Conservation (phyloP, 176 grass and related monocot genomes). For the barley (Hordeum vulgare) region DNA sequence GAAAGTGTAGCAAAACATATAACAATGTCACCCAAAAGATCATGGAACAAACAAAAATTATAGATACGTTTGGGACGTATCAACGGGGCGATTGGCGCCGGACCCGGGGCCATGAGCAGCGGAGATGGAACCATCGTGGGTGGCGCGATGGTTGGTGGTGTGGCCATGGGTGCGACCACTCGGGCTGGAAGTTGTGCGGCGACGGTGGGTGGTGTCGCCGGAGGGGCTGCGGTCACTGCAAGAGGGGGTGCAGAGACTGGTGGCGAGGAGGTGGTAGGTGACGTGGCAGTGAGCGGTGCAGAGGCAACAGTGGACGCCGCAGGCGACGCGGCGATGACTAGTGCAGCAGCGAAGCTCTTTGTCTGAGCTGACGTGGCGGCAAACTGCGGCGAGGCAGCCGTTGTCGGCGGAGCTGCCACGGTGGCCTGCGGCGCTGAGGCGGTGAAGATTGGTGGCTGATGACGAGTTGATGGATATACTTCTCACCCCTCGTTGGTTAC, state of each 20-base stretch:
- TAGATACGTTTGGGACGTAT: too few species aligned
- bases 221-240: not conserved
- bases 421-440: not conserved
- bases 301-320: not conserved
- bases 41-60: too few species aligned
- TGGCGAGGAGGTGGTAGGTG: conserved; percentile 1
- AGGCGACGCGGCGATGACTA: not conserved
- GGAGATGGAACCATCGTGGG: conserved; percentile 24
- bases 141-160: conserved; percentile 19
- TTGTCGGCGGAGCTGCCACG: conserved; percentile 13
- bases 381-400: not conserved
- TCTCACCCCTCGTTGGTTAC: too few species aligned
- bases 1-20: too few species aligned
- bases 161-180: conserved; percentile 3
- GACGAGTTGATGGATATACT: too few species aligned
- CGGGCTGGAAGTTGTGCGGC: conserved; percentile 1
- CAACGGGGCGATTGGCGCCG: conserved; percentile 3
- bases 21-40: too few species aligned
- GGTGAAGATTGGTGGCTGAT: not conserved
- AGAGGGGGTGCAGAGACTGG: conserved; percentile 31
- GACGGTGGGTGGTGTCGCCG: conserved; percentile 12
- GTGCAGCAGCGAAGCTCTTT: not conserved
- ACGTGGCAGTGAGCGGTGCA: not conserved
- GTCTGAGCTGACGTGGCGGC: not conserved
- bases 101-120: conserved; percentile 4